Evolutionary conservation across 768 basidiomycete genomes (phyloP).

Genomic region (Auricularia sp.): DNA sequence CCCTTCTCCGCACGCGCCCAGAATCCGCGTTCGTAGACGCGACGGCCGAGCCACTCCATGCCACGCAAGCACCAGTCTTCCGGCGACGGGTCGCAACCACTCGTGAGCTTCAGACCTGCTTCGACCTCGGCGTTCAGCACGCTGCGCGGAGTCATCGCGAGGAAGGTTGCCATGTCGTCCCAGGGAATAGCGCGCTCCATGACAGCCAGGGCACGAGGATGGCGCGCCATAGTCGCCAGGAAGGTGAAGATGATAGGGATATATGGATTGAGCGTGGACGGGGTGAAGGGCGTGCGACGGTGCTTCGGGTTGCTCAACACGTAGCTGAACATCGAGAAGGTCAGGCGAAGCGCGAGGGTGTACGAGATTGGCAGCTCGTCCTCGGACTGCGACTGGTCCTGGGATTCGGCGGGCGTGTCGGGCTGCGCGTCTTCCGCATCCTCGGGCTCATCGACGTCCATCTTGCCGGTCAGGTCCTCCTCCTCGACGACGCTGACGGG

Average conservation of each 20-base stretch:
- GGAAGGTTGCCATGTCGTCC: slow-evolving; percentile 58
- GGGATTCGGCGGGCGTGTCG: neutral
- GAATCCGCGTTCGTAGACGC: slow-evolving; percentile 86
- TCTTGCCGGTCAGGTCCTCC: slow-evolving; percentile 31
- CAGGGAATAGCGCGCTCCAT: slow-evolving; percentile 80
- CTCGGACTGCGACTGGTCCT: neutral
- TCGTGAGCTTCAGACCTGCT: slow-evolving; percentile 50
- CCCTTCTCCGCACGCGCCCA: slow-evolving; percentile 76
- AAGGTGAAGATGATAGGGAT: slow-evolving; percentile 82
- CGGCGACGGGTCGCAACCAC: slow-evolving; percentile 57
- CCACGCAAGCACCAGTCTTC: slow-evolving; percentile 96
- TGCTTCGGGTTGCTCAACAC: slow-evolving; percentile 56
- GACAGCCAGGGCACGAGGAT: slow-evolving; percentile 45
- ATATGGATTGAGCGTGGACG: slow-evolving; percentile 69
- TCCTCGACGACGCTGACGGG: slow-evolving; percentile 24
- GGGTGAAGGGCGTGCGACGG: slow-evolving; percentile 45
- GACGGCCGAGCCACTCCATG: slow-evolving; percentile 90
- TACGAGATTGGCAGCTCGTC: slow-evolving; percentile 53
- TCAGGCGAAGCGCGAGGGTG: slow-evolving; percentile 64
- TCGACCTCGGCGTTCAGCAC: slow-evolving; percentile 33
- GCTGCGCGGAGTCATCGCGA: slow-evolving; percentile 47
- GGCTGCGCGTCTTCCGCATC: slow-evolving; percentile 16
- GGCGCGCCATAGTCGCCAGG: slow-evolving; percentile 64
- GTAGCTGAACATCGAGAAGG: slow-evolving; percentile 66
- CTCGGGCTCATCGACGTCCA: slow-evolving; percentile 55